Evolutionary conservation across 2,329 filamentous ascomycete genomes (phyloP).

Genomic region (Alternaria arborescens): DNA sequence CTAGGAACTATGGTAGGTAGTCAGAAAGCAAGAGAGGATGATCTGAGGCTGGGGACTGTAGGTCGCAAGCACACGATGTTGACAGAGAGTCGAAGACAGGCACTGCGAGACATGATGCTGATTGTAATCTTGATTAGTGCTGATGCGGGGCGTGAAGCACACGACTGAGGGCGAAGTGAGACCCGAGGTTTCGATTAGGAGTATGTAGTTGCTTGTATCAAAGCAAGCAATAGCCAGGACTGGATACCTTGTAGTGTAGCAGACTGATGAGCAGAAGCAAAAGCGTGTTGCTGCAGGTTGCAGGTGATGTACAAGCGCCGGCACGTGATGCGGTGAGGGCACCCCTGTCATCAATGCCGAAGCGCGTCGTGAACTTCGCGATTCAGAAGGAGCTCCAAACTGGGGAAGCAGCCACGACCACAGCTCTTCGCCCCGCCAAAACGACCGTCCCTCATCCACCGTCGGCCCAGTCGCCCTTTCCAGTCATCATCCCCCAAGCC

Average conservation of each 20-base stretch:
- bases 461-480: neutral
- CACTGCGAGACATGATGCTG: neutral
- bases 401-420: constrained; percentile 33
- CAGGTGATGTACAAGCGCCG: neutral
- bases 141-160: neutral
- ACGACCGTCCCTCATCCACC: neutral
- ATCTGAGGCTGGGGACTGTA: neutral
- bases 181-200: neutral
- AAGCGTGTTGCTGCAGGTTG: neutral
- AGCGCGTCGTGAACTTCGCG: constrained; percentile 46
- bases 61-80: neutral
- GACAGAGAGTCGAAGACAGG: neutral
- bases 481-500: neutral
- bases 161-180: neutral
- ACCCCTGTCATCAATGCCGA: constrained; percentile 36
- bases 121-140: neutral
- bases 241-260: neutral
- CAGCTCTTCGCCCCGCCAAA: constrained; percentile 9
- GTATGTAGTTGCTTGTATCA: neutral
- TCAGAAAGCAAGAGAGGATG: neutral
- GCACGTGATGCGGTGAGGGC: constrained; percentile 39
- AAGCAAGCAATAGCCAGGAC: neutral
- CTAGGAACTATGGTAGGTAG: neutral
- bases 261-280: neutral
- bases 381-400: constrained; percentile 32